phyloP scores from a whole-genome alignment of 2,329 filamentous ascomycete genomes.

The Stachybotrys chartarum region DNA sequence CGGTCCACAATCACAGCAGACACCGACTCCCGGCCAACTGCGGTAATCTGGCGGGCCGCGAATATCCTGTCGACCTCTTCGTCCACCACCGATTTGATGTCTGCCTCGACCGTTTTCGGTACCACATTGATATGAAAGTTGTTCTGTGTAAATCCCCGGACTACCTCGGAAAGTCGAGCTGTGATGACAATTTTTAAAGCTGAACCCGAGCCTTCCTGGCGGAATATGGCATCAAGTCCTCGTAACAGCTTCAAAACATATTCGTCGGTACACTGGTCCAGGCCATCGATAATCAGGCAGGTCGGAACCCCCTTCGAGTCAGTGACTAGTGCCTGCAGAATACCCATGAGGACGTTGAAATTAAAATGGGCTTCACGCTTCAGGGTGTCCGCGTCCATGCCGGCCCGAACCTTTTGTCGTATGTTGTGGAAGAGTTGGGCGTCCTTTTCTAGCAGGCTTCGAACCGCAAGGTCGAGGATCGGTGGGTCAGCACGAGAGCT shows the following conservation, averaged over 20 bases:
- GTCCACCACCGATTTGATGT: slow-evolving; percentile 11
- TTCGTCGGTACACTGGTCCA: slow-evolving; percentile 9
- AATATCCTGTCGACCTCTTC: slow-evolving; percentile 12
- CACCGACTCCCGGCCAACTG: slow-evolving; percentile 8
- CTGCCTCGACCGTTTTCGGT: slow-evolving; percentile 4
- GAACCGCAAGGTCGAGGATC: slow-evolving; percentile 10
- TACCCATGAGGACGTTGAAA: slow-evolving; percentile 12
- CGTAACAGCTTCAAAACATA: slow-evolving; percentile 8
- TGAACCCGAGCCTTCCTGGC: slow-evolving; percentile 3
- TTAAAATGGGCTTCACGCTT: slow-evolving; percentile 3
- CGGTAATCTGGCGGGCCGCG: slow-evolving; percentile 9
- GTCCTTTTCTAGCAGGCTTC: slow-evolving; percentile 7
- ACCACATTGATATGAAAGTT: slow-evolving; percentile 9
- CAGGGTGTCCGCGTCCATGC: slow-evolving; percentile 5
- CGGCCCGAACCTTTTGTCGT: slow-evolving; percentile 5
- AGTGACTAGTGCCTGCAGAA: slow-evolving; percentile 5
- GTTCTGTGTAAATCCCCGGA: slow-evolving; percentile 9
- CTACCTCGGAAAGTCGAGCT: slow-evolving; percentile 9
- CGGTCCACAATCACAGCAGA: slow-evolving; percentile 12
- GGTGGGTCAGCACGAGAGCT: slow-evolving; percentile 10
- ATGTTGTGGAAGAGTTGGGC: slow-evolving; percentile 4
- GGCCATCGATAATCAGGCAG: slow-evolving; percentile 11
- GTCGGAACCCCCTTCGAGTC: slow-evolving; percentile 3
- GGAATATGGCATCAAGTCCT: slow-evolving; percentile 9
- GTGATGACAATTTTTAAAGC: slow-evolving; percentile 6